These are phyloP conservation scores for Termitomyces sp. DNA, from an alignment of 768 basidiomycete genomes.

Conservation along the genomic window DNA sequence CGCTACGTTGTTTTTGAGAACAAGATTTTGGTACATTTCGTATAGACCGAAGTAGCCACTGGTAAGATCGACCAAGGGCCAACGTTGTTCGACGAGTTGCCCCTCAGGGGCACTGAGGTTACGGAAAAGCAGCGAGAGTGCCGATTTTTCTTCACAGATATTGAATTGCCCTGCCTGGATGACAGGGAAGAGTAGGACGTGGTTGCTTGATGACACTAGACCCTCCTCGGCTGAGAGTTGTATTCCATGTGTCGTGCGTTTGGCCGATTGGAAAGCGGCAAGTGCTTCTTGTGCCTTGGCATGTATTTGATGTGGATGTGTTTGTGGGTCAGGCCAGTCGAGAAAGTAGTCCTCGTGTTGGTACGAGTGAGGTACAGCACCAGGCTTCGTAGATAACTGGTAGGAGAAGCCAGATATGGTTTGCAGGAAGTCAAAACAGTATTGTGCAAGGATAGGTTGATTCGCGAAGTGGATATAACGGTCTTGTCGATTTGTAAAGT, in stretches of 20 bases:
- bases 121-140: constrained; percentile 50
- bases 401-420: constrained; percentile 73
- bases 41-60: constrained; percentile 95
- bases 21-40: constrained; percentile 66
- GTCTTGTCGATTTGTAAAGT: constrained; percentile 94
- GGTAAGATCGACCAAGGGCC: constrained; percentile 73
- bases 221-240: not conserved
- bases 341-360: constrained; percentile 42
- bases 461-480: constrained; percentile 75
- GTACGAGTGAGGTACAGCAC: constrained; percentile 22
- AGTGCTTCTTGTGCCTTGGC: constrained; percentile 52
- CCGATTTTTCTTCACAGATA: constrained; percentile 78
- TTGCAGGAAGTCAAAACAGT: constrained; percentile 76
- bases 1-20: constrained; percentile 51
- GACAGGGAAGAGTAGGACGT: constrained; percentile 66
- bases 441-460: constrained; percentile 65
- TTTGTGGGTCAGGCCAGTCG: constrained; percentile 60
- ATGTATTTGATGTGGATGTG: constrained; percentile 69
- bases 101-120: not conserved
- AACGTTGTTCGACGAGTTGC: not conserved
- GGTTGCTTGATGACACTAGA: constrained; percentile 15
- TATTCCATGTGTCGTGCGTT: constrained; percentile 12
- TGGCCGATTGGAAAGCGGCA: constrained; percentile 50
- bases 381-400: constrained; percentile 26
- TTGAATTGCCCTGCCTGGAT: constrained; percentile 89